A percentile compares a stretch with the other conserved stretches of the same genome.
phyloP scores from a whole-genome alignment of 2,329 filamentous ascomycete genomes.

The Nothophoma quercina region DNA sequence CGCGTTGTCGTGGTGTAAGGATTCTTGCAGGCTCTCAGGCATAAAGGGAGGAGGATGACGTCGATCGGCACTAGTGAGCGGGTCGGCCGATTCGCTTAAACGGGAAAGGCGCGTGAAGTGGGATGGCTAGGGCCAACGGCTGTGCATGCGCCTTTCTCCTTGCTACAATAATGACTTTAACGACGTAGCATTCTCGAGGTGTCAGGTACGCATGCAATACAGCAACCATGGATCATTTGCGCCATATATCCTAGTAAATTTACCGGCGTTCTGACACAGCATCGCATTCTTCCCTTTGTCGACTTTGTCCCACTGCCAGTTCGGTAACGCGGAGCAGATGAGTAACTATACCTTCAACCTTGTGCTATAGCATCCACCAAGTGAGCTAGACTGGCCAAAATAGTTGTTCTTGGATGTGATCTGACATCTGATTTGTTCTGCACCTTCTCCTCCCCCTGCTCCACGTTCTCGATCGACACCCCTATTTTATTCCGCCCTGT shows the following conservation, averaged over 20 bases:
- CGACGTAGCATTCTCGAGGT: no score
- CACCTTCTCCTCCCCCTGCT: conserved; percentile 17
- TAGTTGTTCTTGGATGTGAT: conserved; percentile 15
- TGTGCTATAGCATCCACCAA: conserved; percentile 36
- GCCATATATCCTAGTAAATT: neutral
- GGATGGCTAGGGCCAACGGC: conserved; percentile 4
- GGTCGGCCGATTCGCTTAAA: neutral
- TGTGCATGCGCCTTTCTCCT: neutral
- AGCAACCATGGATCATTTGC: neutral
- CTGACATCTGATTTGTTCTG: conserved; percentile 27
- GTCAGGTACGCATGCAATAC: no score
- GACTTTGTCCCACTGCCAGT: neutral
- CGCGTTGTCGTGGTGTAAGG: neutral
- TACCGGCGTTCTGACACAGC: neutral
- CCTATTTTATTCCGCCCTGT: conserved; percentile 18
- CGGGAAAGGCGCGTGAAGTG: neutral
- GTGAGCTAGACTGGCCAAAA: conserved; percentile 21
- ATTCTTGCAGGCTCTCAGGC: conserved; percentile 9
- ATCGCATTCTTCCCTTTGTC: no score
- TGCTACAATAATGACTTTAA: neutral
- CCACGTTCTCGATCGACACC: conserved; percentile 25
- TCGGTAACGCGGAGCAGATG: neutral
- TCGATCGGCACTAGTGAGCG: neutral
- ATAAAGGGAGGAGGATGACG: conserved; percentile 5
- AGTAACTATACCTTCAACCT: conserved; percentile 30